Base-by-base conservation (phyloP, 495 filamentous ascomycete genomes). In the Trichoderma asperelloides region DNA sequence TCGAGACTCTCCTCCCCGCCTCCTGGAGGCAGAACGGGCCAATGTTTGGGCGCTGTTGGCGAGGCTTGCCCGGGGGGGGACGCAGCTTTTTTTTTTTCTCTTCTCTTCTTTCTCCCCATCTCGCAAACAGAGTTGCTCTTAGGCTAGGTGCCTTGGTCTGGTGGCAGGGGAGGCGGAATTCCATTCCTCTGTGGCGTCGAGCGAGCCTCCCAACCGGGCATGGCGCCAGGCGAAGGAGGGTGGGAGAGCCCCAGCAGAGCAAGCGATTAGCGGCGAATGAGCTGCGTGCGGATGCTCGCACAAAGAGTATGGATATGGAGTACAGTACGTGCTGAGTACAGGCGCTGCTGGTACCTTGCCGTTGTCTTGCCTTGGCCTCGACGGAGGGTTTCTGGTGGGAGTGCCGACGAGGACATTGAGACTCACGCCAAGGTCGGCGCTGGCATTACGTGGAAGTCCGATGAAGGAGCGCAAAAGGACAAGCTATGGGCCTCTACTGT, bases 141-240 rank as follows among this genome's bases (percentile, higher is more conserved):
- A 37, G 33, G 33, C 5, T 37, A n/a, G n/a, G n/a, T n/a, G n/a
- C 33, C 33, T 37, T 37, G 33, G 33, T 8, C 33, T 1, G 47
- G 18, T 28, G 55, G 55, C 55, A 60, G 25, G 55, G 55, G 55
- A 30, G 25, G 55, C 23, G 55, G 49, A 21, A 51, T 25, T 60
- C 27, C 55, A 60, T 60, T 60, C 55, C 55, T 60, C 16, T 60
- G 55, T 60, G 55, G 55, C 55, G 55, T 23, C 55, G 55, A 60
- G 55, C 55, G 23, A 60, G 9, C 27, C 55, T 25, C 55, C 55
- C 55, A 60, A 60, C 23, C 55, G 23, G 55, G 55, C 55, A 60
- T 60, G 55, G 55, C 23, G 55, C 16, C 21, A 28, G 55, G 15
- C 27, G 23, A 60, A 16, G 25, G 55, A 60, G 55, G 55, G 55